Percentiles rank a stretch among this genome's conserved stretches.
Conservation (phyloP, 495 filamentous ascomycete species). For the Xylaria bambusicola region DNA sequence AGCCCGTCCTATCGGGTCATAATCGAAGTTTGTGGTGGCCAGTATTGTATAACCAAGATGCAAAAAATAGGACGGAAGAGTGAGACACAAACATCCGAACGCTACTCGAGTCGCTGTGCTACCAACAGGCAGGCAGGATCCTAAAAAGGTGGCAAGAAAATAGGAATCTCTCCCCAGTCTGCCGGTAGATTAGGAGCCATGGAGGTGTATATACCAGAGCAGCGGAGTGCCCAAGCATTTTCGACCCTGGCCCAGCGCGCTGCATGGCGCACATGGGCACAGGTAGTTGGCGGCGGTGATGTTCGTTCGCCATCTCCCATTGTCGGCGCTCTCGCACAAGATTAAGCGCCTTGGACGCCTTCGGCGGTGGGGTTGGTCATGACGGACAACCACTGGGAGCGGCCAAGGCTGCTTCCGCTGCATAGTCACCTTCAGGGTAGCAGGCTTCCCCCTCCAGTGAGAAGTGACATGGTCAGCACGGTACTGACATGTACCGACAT, state of each 20-base stretch:
- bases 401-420: background rate
- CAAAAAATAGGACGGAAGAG: conserved; percentile 5
- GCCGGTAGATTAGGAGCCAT: conserved; percentile 19
- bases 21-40: conserved; percentile 13
- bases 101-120: background rate
- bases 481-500: background rate
- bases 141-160: conserved; percentile 20
- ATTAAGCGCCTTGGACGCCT: conserved; percentile 32
- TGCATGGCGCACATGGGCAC: conserved; percentile 19
- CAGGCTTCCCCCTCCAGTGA: background rate
- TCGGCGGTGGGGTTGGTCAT: conserved; percentile 27
- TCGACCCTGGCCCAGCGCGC: background rate
- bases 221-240: conserved; percentile 3
- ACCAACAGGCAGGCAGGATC: conserved; percentile 5
- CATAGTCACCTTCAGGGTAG: conserved; percentile 12
- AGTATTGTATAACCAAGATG: conserved; percentile 8
- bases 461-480: background rate
- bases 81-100: background rate
- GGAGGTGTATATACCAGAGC: conserved; percentile 19
- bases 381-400: conserved; percentile 27
- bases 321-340: conserved; percentile 24
- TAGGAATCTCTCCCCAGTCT: conserved; percentile 22
- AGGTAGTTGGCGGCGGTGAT: conserved; percentile 24
- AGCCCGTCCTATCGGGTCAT: conserved; percentile 19
- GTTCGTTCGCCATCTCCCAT: conserved; percentile 18